phyloP scores from a whole-genome alignment of 768 basidiomycete genomes.

The Cytidiella melzeri region DNA sequence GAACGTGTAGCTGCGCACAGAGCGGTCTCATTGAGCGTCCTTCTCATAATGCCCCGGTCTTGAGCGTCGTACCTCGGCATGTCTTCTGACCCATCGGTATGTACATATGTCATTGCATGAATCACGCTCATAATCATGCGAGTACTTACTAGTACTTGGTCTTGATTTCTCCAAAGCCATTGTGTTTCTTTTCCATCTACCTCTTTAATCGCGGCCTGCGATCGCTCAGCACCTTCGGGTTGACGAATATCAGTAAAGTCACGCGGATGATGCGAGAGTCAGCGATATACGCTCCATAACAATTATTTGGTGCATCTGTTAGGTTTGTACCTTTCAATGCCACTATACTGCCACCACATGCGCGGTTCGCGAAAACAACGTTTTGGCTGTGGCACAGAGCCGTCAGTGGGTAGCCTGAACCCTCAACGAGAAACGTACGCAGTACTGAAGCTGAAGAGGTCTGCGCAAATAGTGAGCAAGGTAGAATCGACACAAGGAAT shows the following conservation, averaged over 20 bases:
- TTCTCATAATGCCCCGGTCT: too few species aligned
- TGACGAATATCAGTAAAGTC: slow-evolving; percentile 17
- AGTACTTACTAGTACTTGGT: too few species aligned
- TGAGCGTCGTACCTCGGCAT: slow-evolving; percentile 33
- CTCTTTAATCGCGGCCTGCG: too few species aligned
- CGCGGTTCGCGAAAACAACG: slow-evolving; percentile 52
- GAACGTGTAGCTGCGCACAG: too few species aligned
- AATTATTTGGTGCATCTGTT: slow-evolving; percentile 42
- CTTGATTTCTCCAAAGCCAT: slow-evolving; percentile 29
- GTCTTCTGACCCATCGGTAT: slow-evolving; percentile 27
- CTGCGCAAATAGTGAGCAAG: slow-evolving; percentile 28
- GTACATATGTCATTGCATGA: too few species aligned
- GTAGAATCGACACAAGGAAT: too few species aligned
- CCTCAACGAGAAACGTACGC: too few species aligned
- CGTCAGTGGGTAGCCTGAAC: too few species aligned
- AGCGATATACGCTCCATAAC: slow-evolving; percentile 51
- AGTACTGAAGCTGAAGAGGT: slow-evolving; percentile 56
- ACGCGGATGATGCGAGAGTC: slow-evolving; percentile 53
- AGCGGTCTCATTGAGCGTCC: too few species aligned
- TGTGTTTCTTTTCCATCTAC: slow-evolving; percentile 38
- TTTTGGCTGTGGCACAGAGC: slow-evolving; percentile 57
- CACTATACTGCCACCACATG: slow-evolving; percentile 57
- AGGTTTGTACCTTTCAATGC: slow-evolving; percentile 60
- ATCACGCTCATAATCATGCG: neutral
- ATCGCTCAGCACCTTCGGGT: too few species aligned